Evolutionary conservation across 345 rosid species (phyloP).

Genomic region (Kernera saxatilis): DNA sequence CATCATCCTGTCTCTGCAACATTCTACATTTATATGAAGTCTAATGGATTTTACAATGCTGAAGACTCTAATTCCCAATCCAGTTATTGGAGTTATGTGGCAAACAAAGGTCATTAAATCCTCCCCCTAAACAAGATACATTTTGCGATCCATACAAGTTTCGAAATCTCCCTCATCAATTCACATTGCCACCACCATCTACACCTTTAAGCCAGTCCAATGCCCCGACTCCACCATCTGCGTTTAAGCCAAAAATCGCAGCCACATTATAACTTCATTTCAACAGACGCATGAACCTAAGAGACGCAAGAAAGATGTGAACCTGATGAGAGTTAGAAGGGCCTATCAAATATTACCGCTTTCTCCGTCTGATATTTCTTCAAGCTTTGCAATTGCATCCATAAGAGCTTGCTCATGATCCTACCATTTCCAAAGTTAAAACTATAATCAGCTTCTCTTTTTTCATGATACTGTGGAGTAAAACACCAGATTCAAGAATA

Average conservation of each 20-base stretch:
- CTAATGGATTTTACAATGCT: constrained; percentile 31
- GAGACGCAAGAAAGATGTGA: constrained; percentile 3
- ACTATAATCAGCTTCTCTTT: background rate
- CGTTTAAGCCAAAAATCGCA: background rate
- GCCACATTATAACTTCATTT: constrained; percentile 10
- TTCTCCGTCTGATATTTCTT: constrained; percentile 95
- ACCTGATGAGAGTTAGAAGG: constrained; percentile 17
- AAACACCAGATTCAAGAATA: background rate
- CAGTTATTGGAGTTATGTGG: constrained; percentile 14
- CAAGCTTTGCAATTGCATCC: constrained; percentile 85
- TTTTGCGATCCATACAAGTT: constrained; percentile 17
- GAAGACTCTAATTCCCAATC: constrained; percentile 22
- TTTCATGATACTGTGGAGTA: background rate
- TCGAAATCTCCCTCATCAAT: constrained; percentile 10
- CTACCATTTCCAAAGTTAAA: constrained; percentile 36
- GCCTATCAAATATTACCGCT: constrained; percentile 62
- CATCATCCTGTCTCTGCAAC: constrained; percentile 2
- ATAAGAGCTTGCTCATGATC: constrained; percentile 90
- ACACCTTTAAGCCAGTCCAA: constrained; percentile 15
- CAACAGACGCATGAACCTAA: background rate
- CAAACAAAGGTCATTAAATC: constrained; percentile 25
- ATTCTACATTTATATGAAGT: constrained; percentile 25
- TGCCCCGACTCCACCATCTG: constrained; percentile 26
- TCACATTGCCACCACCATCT: constrained; percentile 20
- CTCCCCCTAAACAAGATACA: constrained; percentile 25